Evolutionary conservation across 164 flowering plant species (phyloP), one percentile per base, ranked within the genome.

Genomic region (Stephania cephalantha): DNA sequence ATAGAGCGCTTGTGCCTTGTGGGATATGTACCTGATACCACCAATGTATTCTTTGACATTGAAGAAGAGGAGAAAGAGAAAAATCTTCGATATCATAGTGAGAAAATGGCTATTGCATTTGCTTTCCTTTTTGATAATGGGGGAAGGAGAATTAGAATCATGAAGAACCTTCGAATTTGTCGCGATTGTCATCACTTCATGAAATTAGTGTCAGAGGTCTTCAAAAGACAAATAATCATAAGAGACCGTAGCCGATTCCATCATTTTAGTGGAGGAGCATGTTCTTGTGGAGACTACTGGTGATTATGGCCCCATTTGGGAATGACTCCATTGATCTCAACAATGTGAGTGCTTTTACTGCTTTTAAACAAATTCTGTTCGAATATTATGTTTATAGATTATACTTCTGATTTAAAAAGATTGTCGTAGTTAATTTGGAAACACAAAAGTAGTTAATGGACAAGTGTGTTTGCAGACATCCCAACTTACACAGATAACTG

Each of bases 131-230:
- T 46, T n/a, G 10, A 74, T 6, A 68, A 71, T 12, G 63, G 13
- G 22, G 71, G 74, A 4, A 64, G 63, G 29, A 73, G 79, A n/a
- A 79, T 82, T 18, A 68, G 78, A 74, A 69, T 82, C 65, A 74
- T 84, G 85, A 88, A 88, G 79, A 88, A 88, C 78, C 87, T 88
- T 69, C 78, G 91, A 55, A 85, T 84, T 67, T 88, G 90, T 71
- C 71, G 77, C 8, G 89, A 88, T 75, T 88, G 88, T 72, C 90
- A 87, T 77, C 50, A 72, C 44, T 85, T 88, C 76, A 86, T 88
- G 89, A 87, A 88, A 83, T 81, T 83, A 55, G 83, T 84, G n/a
- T 86, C 91, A 9, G 44, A 72, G 52, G 78, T 79, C 18, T 85
- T 87, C 55, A 55, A 74, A 29, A 74, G 74, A 73, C 83, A 83